Conservation (phyloP, 306 rosid genomes). For the Prunus campanulata region DNA sequence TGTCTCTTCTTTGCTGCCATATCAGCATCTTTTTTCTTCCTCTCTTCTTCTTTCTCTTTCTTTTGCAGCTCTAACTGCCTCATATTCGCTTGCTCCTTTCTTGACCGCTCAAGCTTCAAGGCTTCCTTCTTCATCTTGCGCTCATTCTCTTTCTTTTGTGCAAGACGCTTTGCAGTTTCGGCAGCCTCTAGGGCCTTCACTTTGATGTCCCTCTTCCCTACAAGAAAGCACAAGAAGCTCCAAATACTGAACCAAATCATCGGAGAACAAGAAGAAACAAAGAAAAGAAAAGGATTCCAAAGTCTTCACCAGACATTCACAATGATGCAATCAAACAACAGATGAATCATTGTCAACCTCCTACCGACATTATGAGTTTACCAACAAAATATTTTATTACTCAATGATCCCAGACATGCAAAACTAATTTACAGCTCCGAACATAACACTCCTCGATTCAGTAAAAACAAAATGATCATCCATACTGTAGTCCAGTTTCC, state of each 20-base stretch:
- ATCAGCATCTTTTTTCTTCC: conserved; percentile 68
- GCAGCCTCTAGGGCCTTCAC: conserved; percentile 88
- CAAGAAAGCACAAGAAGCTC: conserved; percentile 26
- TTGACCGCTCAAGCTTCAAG: conserved; percentile 59
- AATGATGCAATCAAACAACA: neutral
- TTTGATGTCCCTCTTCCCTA: conserved; percentile 87
- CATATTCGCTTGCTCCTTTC: conserved; percentile 55
- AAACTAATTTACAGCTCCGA: neutral
- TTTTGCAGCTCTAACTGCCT: conserved; percentile 65
- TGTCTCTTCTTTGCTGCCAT: conserved; percentile 79
- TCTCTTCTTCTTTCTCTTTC: conserved; percentile 69
- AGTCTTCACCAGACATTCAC: neutral
- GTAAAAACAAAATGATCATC: neutral
- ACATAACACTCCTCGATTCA: neutral
- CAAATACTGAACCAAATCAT: conserved; percentile 15
- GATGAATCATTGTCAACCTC: neutral
- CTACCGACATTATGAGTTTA: neutral
- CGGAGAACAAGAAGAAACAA: neutral
- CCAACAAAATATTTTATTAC: neutral
- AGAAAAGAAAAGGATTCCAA: neutral
- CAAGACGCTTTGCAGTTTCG: conserved; percentile 75
- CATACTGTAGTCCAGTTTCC: neutral
- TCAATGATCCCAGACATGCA: neutral
- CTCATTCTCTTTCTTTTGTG: conserved; percentile 85
- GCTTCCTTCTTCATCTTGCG: conserved; percentile 89